Evolutionary conservation across 2,329 filamentous ascomycete species (phyloP).

Genomic region (Biscogniauxia mediterranea): DNA sequence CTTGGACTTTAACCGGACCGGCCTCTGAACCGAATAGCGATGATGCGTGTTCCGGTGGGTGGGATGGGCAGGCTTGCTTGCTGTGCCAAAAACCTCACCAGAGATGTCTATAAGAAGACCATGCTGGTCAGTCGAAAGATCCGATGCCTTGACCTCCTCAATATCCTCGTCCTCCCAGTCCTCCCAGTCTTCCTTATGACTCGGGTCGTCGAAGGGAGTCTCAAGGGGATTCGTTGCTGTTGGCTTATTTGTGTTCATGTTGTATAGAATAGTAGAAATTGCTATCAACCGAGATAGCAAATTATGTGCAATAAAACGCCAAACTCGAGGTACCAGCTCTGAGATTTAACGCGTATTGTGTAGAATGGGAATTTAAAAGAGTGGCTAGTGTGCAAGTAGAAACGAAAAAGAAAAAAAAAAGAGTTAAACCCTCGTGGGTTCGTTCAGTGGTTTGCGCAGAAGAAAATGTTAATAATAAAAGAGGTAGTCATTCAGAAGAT

Average conservation of each 20-base stretch:
- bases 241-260: constrained; percentile 24
- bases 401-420: background rate
- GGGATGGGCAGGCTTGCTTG: constrained; percentile 13
- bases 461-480: background rate
- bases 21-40: constrained; percentile 39
- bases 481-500: background rate
- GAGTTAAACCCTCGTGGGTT: background rate
- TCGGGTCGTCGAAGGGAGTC: constrained; percentile 10
- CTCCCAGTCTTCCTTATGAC: constrained; percentile 31
- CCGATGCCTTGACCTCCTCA: constrained; percentile 16
- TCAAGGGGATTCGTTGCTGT: constrained; percentile 22
- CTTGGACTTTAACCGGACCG: constrained; percentile 54
- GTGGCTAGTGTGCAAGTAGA: background rate
- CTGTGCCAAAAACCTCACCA: constrained; percentile 13
- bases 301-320: constrained; percentile 14
- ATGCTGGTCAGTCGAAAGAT: constrained; percentile 12
- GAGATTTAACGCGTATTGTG: constrained; percentile 11
- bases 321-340: constrained; percentile 31
- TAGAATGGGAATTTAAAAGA: background rate
- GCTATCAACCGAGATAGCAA: constrained; percentile 7
- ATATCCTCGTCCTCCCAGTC: constrained; percentile 31
- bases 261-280: constrained; percentile 10
- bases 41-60: constrained; percentile 17
- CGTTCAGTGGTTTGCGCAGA: constrained; percentile 1
- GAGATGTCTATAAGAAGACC: constrained; percentile 25